Base-by-base conservation (phyloP, 2,329 filamentous ascomycete species). In the Verticillium longisporum region DNA sequence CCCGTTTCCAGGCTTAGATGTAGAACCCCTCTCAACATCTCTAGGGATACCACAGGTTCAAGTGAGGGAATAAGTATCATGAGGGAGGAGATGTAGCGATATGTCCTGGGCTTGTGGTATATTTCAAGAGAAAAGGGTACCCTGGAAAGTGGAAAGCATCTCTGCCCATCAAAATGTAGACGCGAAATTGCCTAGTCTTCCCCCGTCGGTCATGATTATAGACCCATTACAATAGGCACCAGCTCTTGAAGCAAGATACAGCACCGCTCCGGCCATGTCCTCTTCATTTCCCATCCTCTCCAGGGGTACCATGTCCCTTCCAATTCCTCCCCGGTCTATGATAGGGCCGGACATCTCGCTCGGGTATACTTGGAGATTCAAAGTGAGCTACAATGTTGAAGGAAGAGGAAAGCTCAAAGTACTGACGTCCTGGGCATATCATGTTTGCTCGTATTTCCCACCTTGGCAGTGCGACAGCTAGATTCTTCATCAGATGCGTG, bases 401-500 rank as follows among this genome's bases (percentile, higher is more conserved):
- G 37, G 18, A 55, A 53, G 56, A 60, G 37, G 61, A 64, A 58
- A 60, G 50, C 56, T 36, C 57, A 32, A 41, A 31, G 31, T 6
- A 76, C 77, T 75, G 72, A 81, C 79, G 70, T 34, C 80, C 79
- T 26, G 79, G 78, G 7, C 75, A 77, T 53, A 83, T 75, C 62
- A 71, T 73, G 62, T 80, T 81, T 15, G 74, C 75, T 55, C 88
- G 75, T 37, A 93, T 82, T 4, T 82, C 77, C 65, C 84, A 84
- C 65, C 83, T 83, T 38, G 83, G 80, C 65, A 92, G 79, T 67
- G 86, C 81, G 15, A 84, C 81, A 7, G 84, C 84, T 71, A 92
- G 80, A 69, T 89, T 82, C 74, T 91, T 91, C 10, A 87, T 86
- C 55, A 92, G 73, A 63, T 91, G 88, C 6, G 88, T 88, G 0